Conservation (phyloP, 257 asterid species). For the Penstemon davidsonii region DNA sequence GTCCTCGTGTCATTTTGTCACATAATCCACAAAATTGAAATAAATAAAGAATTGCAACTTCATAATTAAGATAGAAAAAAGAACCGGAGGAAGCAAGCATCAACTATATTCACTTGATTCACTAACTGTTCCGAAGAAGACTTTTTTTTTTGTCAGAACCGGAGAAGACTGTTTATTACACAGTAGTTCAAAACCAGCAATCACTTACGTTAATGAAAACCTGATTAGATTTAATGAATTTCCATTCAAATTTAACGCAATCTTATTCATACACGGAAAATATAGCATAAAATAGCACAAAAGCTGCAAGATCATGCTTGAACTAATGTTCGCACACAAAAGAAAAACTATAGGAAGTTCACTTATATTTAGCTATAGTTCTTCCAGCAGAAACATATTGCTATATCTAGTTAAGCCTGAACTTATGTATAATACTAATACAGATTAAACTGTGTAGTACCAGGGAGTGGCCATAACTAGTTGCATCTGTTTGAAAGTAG, state of each 20-base stretch:
- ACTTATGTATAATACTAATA: slow-evolving; percentile 4
- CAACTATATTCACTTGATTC: background rate
- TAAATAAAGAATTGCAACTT: background rate
- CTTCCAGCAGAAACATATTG: slow-evolving; percentile 10
- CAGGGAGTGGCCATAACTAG: slow-evolving; percentile 42
- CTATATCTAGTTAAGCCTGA: slow-evolving; percentile 19
- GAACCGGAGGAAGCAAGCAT: background rate
- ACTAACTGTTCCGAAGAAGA: background rate
- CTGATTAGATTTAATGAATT: background rate
- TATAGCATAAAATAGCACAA: background rate
- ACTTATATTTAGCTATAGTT: background rate
- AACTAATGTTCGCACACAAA: background rate
- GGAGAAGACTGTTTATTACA: too few relatives aligned
- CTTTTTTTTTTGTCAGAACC: background rate
- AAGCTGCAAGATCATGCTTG: background rate
- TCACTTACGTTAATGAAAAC: background rate
- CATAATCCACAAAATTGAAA: background rate
- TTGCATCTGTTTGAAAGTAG: slow-evolving; percentile 39
- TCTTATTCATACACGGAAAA: background rate
- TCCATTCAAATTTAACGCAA: slow-evolving; percentile 1
- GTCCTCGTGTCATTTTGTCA: too few relatives aligned
- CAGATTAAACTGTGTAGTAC: slow-evolving; percentile 26
- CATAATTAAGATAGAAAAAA: background rate
- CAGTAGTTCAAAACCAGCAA: slow-evolving; percentile 4
- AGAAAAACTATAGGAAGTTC: slow-evolving; percentile 8